A percentile compares a stretch with the other conserved stretches of the same genome.
phyloP scores from a whole-genome alignment of 1,139 yeast genomes.

The Arxiozyma slooffiae region DNA sequence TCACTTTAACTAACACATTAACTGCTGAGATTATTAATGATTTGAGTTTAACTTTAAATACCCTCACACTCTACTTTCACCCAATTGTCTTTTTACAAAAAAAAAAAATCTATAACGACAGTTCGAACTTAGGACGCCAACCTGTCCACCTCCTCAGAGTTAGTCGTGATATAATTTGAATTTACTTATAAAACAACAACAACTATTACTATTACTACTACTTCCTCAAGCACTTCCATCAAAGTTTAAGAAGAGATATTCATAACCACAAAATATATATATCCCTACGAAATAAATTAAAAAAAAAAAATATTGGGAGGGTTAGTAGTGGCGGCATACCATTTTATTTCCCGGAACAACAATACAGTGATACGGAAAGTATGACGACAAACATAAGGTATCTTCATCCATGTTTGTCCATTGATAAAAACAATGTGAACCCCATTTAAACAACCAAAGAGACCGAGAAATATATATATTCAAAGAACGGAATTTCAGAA shows the following conservation, averaged over 20 bases:
- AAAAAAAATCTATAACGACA: no score
- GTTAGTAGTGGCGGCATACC: neutral
- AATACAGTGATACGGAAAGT: neutral
- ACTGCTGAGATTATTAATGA: slow-evolving; percentile 18
- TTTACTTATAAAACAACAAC: neutral
- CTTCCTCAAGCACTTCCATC: neutral
- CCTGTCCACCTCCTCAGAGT: neutral
- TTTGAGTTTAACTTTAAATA: slow-evolving; percentile 22
- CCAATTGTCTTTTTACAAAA: neutral
- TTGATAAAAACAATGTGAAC: slow-evolving; percentile 7
- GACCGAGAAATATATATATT: slow-evolving; percentile 21
- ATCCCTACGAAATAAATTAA: neutral
- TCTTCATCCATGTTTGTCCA: neutral
- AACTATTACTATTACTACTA: neutral
- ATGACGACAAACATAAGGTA: neutral
- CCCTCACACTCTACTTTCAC: slow-evolving; percentile 12
- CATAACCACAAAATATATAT: neutral
- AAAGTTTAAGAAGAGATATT: neutral
- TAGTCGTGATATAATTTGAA: neutral
- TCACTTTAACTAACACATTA: slow-evolving; percentile 15
- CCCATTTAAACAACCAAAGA: slow-evolving; percentile 12
- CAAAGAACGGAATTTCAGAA: slow-evolving; percentile 28
- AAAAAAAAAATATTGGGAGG: neutral
- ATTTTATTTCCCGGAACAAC: neutral
- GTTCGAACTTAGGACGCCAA: neutral